Evolutionary conservation across 2,329 filamentous ascomycete genomes (phyloP), one percentile per base, ranked within the genome.

Genomic region (Scleromitrula shiraiana): DNA sequence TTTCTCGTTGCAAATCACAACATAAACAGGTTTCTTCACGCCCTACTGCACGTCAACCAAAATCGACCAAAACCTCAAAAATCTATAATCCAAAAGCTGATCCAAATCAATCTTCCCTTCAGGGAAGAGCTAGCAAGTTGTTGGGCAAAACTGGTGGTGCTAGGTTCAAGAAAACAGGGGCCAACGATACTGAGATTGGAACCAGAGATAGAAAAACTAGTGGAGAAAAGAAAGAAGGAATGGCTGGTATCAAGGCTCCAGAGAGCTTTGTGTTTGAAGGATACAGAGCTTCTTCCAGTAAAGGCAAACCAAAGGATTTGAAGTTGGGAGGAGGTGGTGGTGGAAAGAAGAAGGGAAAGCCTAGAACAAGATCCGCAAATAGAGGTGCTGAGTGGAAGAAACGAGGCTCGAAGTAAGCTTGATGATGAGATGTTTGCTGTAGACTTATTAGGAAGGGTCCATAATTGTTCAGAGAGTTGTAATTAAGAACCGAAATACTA

Each of bases 221-320:
- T 17, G 29, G 41, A 8, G 32, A 27, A 7, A 42, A 33, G 22
- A n/a, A n/a, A n/a, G 41, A 41, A 12, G 49, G 50, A 17, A 54
- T 58, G 26, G 59, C 56, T 12, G 65, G 63, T 9, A 68, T 73
- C 53, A 46, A 53, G 9, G 75, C 78, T 66, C 82, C 83, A 0
- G 83, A 89, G 65, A 71, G 74, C 14, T 78, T 90, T 53, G 77
- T 90, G n/a, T 90, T 91, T 59, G 88, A 94, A 65, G 88, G 88
- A 0, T 81, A 83, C 54, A 76, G 88, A 46, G 87, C 87, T 8
- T 86, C 77, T 46, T 69, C 75, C 26, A 83, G 74, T 49, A 78
- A 83, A 51, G 82, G 77, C 4, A 81, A 73, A 59, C 78, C 78
- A 33, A 83, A 70, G 64, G 78, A 79, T 58, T 64, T 78, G 52